These are phyloP conservation scores for Gossypium gossypioides DNA, from an alignment of 441 rosid species.

Conservation along the genomic window DNA sequence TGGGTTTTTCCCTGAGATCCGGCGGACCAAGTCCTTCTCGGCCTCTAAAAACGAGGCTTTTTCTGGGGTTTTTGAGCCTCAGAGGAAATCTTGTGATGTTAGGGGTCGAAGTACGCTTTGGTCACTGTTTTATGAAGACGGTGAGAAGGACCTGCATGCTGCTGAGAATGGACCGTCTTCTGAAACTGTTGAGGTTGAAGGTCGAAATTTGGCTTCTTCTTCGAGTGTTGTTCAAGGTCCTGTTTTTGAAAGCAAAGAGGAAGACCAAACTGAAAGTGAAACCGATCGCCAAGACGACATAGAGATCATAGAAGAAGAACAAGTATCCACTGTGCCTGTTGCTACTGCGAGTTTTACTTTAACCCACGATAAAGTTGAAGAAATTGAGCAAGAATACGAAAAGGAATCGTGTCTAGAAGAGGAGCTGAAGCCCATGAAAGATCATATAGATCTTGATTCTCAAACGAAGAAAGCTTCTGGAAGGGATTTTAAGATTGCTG, in stretches of 20 bases:
- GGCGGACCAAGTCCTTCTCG: constrained; percentile 87
- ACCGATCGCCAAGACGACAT: constrained; percentile 28
- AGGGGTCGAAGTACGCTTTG: constrained; percentile 71
- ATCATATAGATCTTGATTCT: constrained; percentile 84
- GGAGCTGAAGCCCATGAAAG: constrained; percentile 73
- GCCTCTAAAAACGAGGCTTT: constrained; percentile 90
- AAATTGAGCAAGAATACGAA: constrained; percentile 48
- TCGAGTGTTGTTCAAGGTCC: constrained; percentile 39
- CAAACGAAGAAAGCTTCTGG: constrained; percentile 68
- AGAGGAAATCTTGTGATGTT: constrained; percentile 92
- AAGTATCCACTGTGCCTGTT: constrained; percentile 34
- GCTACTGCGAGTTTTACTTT: constrained; percentile 30
- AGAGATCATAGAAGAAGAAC: constrained; percentile 37
- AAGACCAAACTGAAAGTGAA: constrained; percentile 39
- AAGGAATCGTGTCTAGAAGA: constrained; percentile 32
- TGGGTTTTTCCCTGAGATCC: constrained; percentile 81
- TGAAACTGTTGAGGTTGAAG: constrained; percentile 38
- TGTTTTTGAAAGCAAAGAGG: constrained; percentile 57
- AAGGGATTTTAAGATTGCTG: constrained; percentile 62
- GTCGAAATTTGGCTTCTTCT: constrained; percentile 36
- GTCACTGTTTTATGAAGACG: constrained; percentile 52
- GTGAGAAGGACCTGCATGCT: neutral
- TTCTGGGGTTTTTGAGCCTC: constrained; percentile 87
- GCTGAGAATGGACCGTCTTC: constrained; percentile 5
- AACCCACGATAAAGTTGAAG: constrained; percentile 35